These are phyloP conservation scores for Vanrija pseudolonga DNA, from an alignment of 1,284 basidiomycete species.

Conservation along the genomic window DNA sequence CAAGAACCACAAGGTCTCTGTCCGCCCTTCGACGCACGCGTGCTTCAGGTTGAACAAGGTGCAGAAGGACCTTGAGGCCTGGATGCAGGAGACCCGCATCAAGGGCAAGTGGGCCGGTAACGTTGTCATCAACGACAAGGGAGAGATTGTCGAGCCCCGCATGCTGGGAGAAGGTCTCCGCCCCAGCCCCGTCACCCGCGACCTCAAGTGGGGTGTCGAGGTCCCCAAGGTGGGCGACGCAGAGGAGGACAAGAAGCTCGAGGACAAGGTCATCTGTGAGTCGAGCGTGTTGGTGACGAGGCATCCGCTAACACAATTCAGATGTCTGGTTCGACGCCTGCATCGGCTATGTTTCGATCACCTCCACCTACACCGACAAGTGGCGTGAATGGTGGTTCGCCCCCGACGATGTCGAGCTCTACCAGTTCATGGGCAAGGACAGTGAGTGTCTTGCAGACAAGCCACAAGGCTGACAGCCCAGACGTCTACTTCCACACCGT, in stretches of 20 bases:
- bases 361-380: conserved; percentile 87
- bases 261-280: conserved; percentile 93
- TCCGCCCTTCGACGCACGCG: conserved; percentile 84
- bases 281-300: conserved; percentile 30
- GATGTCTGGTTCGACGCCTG: conserved; percentile 97
- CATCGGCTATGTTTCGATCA: conserved; percentile 97
- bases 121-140: conserved; percentile 78
- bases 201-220: conserved; percentile 94
- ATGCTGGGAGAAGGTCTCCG: conserved; percentile 74
- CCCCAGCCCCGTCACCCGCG: conserved; percentile 88
- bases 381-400: conserved; percentile 99
- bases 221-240: conserved; percentile 71
- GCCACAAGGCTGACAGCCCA: conserved; percentile 18
- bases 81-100: conserved; percentile 76
- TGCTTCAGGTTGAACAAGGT: conserved; percentile 82
- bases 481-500: conserved; percentile 97
- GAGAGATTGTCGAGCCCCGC: conserved; percentile 85
- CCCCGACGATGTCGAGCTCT: conserved; percentile 82
- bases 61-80: conserved; percentile 80
- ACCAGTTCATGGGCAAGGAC: conserved; percentile 99
- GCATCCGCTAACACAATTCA: conserved; percentile 37
- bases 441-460: conserved; percentile 50
- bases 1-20: conserved; percentile 70
- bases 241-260: conserved; percentile 72
- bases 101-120: conserved; percentile 90